Evolutionary conservation across 2,329 filamentous ascomycete species (phyloP).

Genomic region (Mycocentrospora acerina): DNA sequence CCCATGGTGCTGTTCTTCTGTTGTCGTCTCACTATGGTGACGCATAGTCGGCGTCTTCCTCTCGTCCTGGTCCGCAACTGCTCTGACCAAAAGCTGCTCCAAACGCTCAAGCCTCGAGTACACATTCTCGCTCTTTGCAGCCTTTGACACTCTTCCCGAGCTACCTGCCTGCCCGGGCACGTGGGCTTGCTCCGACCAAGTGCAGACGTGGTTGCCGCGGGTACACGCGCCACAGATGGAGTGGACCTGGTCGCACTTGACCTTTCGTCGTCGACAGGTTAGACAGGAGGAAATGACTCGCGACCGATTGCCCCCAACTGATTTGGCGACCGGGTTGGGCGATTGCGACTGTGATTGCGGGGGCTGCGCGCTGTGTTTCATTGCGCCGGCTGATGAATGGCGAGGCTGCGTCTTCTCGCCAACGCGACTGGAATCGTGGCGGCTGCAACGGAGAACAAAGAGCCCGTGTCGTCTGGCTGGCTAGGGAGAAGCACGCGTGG

Average conservation of each 20-base stretch:
- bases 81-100: conserved; percentile 38
- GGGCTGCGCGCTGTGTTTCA: no score
- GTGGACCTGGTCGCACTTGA: conserved; percentile 43
- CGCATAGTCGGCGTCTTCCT: no score
- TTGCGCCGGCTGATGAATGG: no score
- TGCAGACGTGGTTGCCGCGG: conserved; percentile 40
- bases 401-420: no score
- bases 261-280: conserved; percentile 42
- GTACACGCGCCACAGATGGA: conserved; percentile 42
- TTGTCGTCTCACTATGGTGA: no score
- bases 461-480: no score
- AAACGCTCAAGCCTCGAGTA: conserved; percentile 41
- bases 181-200: conserved; percentile 35
- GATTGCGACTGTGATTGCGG: conserved; percentile 30
- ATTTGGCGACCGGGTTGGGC: conserved; percentile 25
- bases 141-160: conserved; percentile 29
- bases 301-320: conserved; percentile 34
- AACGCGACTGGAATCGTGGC: no score
- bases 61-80: conserved; percentile 25
- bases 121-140: conserved; percentile 33
- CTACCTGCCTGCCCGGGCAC: conserved; percentile 11
- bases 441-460: no score
- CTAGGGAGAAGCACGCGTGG: no score
- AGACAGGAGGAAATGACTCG: conserved; percentile 42
- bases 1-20: no score